A percentile compares a stretch with the other conserved stretches of the same genome.
Conservation (phyloP, 345 rosid genomes). For the Salix brachista region DNA sequence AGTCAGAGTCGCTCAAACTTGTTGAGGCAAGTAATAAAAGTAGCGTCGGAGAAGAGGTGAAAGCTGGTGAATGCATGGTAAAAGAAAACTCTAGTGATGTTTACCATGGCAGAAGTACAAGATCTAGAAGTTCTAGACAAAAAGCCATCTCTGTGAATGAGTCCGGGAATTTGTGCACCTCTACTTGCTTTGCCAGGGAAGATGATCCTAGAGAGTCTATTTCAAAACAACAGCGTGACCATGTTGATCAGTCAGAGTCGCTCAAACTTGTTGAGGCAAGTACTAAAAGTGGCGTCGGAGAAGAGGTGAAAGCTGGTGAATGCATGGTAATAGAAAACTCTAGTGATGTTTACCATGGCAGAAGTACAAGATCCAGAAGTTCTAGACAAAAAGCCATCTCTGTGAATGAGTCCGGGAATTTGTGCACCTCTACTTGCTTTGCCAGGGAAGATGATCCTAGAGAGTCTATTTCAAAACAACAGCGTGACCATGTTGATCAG, state of each 20-base stretch:
- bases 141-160: conserved; percentile 12
- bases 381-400: conserved; percentile 4
- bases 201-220: conserved; percentile 15
- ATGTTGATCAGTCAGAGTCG: conserved; percentile 26
- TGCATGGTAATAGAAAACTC: conserved; percentile 25
- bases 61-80: conserved; percentile 22
- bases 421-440: not conserved
- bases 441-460: not conserved
- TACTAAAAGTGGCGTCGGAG: conserved; percentile 24
- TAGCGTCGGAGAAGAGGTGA: conserved; percentile 23
- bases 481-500: conserved; percentile 24
- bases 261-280: conserved; percentile 25
- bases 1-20: conserved; percentile 29
- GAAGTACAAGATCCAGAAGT: conserved; percentile 34
- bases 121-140: conserved; percentile 30
- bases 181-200: not conserved
- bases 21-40: conserved; percentile 25
- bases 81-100: conserved; percentile 29
- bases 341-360: conserved; percentile 22
- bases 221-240: conserved; percentile 29
- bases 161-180: not conserved
- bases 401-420: conserved; percentile 14
- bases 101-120: conserved; percentile 26
- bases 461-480: conserved; percentile 21
- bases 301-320: conserved; percentile 29